These are phyloP conservation scores for Bruguiera parviflora DNA, from an alignment of 345 rosid genomes.

Conservation along the genomic window DNA sequence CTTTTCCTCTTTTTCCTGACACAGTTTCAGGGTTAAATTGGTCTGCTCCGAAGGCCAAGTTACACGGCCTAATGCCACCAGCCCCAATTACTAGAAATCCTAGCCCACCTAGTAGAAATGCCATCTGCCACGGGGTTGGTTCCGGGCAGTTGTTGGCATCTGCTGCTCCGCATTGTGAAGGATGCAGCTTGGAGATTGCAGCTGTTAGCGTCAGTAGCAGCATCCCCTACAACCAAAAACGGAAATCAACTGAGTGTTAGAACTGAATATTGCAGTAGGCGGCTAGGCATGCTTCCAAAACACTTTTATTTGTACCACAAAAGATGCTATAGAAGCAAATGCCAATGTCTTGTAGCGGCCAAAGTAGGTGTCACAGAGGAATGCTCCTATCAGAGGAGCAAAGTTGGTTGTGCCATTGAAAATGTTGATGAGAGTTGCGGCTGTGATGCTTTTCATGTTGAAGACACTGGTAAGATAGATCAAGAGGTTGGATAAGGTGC, in stretches of 20 bases:
- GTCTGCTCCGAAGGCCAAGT: conserved; percentile 22
- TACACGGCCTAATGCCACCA: conserved; percentile 21
- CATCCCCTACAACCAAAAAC: conserved; percentile 20
- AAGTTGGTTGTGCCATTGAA: conserved; percentile 19
- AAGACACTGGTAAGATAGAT: conserved; percentile 26
- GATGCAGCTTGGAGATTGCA: conserved; percentile 18
- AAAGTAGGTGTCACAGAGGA: conserved; percentile 23
- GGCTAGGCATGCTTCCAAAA: not conserved
- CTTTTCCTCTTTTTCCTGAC: conserved; percentile 20
- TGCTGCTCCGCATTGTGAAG: conserved; percentile 3
- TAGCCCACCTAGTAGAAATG: conserved; percentile 14
- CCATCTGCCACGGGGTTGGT: conserved; percentile 20
- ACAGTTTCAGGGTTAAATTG: conserved; percentile 24
- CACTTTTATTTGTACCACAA: conserved; percentile 8
- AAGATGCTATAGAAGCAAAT: conserved; percentile 19
- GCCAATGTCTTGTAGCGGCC: conserved; percentile 24
- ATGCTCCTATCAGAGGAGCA: conserved; percentile 20
- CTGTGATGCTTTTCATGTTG: conserved; percentile 21
- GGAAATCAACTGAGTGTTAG: not conserved
- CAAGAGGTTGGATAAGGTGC: conserved; percentile 15
- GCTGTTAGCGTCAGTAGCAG: conserved; percentile 16
- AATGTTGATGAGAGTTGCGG: conserved; percentile 17
- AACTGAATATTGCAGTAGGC: no score
- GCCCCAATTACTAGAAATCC: conserved; percentile 18
- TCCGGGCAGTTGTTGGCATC: conserved; percentile 1